phyloP scores from a whole-genome alignment of 2,329 filamentous ascomycete species.

The Paecilomyces fulvus region DNA sequence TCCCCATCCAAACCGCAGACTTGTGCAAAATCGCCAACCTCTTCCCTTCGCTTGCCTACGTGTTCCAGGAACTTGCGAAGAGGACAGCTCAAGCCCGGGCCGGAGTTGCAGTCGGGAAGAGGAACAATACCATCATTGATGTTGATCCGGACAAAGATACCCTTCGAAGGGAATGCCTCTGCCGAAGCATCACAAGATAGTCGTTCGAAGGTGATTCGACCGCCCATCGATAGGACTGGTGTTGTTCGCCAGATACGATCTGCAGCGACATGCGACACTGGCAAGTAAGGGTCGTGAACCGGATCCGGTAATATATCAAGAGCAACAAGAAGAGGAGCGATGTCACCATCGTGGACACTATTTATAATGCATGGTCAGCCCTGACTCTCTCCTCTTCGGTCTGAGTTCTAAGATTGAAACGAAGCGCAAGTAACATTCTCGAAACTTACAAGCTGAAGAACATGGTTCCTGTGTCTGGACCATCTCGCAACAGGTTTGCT shows the following conservation, averaged over 20 bases:
- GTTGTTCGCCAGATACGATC: slow-evolving; percentile 47
- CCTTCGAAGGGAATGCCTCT: slow-evolving; percentile 10
- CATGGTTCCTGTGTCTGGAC: slow-evolving; percentile 37
- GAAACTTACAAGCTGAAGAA: slow-evolving; percentile 49
- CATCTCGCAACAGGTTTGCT: slow-evolving; percentile 38
- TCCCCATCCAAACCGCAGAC: slow-evolving; percentile 40
- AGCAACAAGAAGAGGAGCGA: slow-evolving; percentile 46
- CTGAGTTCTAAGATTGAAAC: no score
- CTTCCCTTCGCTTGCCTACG: slow-evolving; percentile 31
- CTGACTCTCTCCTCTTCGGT: no score
- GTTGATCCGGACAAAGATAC: slow-evolving; percentile 43
- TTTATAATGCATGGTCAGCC: neutral
- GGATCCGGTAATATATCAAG: slow-evolving; percentile 40
- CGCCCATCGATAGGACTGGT: slow-evolving; percentile 50
- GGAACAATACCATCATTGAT: slow-evolving; percentile 50
- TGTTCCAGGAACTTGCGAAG: slow-evolving; percentile 36
- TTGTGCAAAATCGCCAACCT: slow-evolving; percentile 41
- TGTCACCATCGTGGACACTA: slow-evolving; percentile 51
- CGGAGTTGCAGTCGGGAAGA: slow-evolving; percentile 38
- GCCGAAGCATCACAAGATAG: slow-evolving; percentile 32
- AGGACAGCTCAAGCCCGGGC: slow-evolving; percentile 42
- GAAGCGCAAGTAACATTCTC: neutral
- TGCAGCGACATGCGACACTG: slow-evolving; percentile 35
- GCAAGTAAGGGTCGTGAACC: slow-evolving; percentile 34
- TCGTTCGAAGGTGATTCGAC: slow-evolving; percentile 47